These are phyloP conservation scores for Entonaema liquescens DNA, from an alignment of 495 filamentous ascomycete species.

Conservation along the genomic window DNA sequence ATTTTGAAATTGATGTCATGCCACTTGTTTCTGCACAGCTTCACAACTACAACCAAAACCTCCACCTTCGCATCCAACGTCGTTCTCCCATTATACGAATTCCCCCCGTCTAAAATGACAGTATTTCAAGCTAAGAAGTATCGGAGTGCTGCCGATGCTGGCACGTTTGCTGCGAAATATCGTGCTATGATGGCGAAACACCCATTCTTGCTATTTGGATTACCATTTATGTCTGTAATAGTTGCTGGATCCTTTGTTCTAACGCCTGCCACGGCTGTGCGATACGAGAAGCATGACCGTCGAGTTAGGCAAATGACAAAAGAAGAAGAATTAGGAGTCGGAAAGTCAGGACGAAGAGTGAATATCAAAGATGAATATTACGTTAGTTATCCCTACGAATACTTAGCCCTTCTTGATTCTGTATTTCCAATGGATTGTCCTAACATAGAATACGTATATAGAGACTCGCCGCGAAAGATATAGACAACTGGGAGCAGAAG, in stretches of 20 bases:
- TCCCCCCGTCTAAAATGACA: slow-evolving; percentile 63
- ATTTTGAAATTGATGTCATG: slow-evolving; percentile 1
- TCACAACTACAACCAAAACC: neutral
- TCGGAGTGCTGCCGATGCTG: slow-evolving; percentile 63
- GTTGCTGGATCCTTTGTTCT: slow-evolving; percentile 95
- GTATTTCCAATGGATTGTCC: neutral
- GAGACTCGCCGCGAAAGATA: slow-evolving; percentile 88
- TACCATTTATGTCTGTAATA: slow-evolving; percentile 93
- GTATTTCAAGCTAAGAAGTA: slow-evolving; percentile 79
- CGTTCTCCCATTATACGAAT: neutral
- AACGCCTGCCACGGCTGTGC: slow-evolving; percentile 88
- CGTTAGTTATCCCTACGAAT: slow-evolving; percentile 60
- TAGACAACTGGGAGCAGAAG: slow-evolving; percentile 97
- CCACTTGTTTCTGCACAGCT: neutral
- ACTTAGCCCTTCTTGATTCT: neutral
- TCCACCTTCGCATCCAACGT: neutral
- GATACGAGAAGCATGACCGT: slow-evolving; percentile 91
- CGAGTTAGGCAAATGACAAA: slow-evolving; percentile 81
- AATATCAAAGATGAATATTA: slow-evolving; percentile 94
- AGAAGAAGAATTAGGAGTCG: slow-evolving; percentile 85
- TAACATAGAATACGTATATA: slow-evolving; percentile 46
- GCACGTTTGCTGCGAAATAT: slow-evolving; percentile 79
- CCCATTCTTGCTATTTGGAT: slow-evolving; percentile 92
- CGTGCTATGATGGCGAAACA: slow-evolving; percentile 71
- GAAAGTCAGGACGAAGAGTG: slow-evolving; percentile 72